Base-by-base conservation (phyloP, 345 rosid genomes). In the Schrenkiella parvula region DNA sequence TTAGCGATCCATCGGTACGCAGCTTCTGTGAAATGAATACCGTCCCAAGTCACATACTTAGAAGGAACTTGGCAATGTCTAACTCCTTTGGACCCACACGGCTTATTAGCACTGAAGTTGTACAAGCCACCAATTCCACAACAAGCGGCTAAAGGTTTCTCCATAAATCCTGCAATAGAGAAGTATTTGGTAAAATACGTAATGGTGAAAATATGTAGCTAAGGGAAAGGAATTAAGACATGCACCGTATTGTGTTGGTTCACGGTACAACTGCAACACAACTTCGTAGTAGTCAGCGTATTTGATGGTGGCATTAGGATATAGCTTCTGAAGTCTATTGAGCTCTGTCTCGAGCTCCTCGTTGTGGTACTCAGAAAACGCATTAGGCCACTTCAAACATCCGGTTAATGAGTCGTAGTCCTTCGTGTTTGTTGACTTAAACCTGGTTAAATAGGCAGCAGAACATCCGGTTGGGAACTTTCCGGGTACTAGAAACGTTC, bases 401-500 rank as follows among this genome's bases (percentile, higher is more conserved):
- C 82, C 80, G 0, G 76, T 79, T 22, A 6, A n/a, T 0, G 71
- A 59, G 23, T 83, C 83, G 21, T 79, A 83, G 4, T 71, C 67
- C 13, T 41, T 25, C 28, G n/a, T 19, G 12, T 71, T 25, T 11
- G 68, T 52, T 25, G 52, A 62, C 35, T 39, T 41, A 22, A 64
- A 83, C 0, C 6, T 1, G 5, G 83, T 73, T n/a, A 81, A 34
- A 19, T 52, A 76, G 21, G 14, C 6, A 0, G 80, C 63, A 0
- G 29, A 44, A 61, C 84, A 81, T n/a, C 87, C 87, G 1, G 74
- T 46, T 0, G 81, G 80, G 6, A 73, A 46, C 41, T 73, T 77
- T 47, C 84, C 80, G 0, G 84, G 87, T 8, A 77, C 83, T 76
- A 83, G 34, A 13, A 83, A 35, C 26, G 81, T 70, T 17, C 13